Percentiles rank a stretch among this genome's conserved stretches.
These are phyloP conservation scores for Schizonepeta tenuifolia DNA, from an alignment of 257 asterid species.

Conservation along the genomic window DNA sequence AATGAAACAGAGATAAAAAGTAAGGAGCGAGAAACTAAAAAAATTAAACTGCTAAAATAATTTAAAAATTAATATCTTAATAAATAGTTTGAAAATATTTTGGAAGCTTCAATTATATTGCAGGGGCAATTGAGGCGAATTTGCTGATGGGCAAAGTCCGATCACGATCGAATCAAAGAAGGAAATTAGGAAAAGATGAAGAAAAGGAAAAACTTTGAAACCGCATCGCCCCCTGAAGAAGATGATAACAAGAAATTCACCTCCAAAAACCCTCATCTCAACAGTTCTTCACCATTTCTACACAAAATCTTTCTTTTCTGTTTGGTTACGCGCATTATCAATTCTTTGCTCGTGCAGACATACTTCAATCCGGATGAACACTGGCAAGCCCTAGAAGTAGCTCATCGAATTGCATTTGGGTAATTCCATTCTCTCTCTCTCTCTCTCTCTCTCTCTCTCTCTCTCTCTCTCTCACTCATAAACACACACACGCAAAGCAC, in stretches of 20 bases:
- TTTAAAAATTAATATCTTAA: too few relatives aligned
- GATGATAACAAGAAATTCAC: conserved; percentile 27
- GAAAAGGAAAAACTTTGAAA: conserved; percentile 45
- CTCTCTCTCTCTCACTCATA: background rate
- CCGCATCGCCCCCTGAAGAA: conserved; percentile 23
- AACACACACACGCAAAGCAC: background rate
- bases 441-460: background rate
- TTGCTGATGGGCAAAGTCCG: too few relatives aligned
- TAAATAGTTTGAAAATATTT: too few relatives aligned
- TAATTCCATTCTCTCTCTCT: conserved; percentile 28
- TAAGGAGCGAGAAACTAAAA: too few relatives aligned
- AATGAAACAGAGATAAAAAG: too few relatives aligned
- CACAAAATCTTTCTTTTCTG: conserved; percentile 53
- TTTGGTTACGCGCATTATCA: conserved; percentile 43
- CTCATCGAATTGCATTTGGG: conserved; percentile 81
- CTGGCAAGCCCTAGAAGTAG: conserved; percentile 86
- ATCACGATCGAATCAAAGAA: background rate
- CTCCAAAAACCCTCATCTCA: conserved; percentile 24
- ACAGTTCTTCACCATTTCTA: conserved; percentile 27
- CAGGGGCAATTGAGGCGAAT: too few relatives aligned
- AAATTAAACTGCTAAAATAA: too few relatives aligned
- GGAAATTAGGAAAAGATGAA: conserved; percentile 27
- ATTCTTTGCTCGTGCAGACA: conserved; percentile 78
- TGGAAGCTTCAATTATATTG: too few relatives aligned
- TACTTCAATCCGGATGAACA: conserved; percentile 98